Percentiles rank a stretch among this genome's conserved stretches.
Conservation (phyloP, 2,329 filamentous ascomycete genomes). For the Penicillium sp. region DNA sequence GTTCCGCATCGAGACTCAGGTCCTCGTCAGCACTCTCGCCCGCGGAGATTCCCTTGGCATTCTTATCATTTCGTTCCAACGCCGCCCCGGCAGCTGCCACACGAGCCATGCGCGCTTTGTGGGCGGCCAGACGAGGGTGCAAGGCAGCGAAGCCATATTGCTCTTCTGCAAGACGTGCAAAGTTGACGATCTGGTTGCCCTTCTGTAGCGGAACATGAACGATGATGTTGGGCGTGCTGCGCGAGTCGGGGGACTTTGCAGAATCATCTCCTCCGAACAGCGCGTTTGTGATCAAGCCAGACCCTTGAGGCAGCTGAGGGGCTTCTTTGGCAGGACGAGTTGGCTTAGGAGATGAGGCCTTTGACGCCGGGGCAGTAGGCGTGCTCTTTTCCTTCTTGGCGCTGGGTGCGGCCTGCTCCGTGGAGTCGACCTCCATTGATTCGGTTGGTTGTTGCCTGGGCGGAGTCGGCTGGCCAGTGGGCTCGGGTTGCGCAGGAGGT, state of each 20-base stretch:
- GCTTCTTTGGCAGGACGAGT: slow-evolving; percentile 46
- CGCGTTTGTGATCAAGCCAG: slow-evolving; percentile 55
- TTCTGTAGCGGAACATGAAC: slow-evolving; percentile 72
- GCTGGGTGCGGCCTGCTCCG: slow-evolving; percentile 24
- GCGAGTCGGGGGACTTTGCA: slow-evolving; percentile 37
- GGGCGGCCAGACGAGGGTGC: slow-evolving; percentile 80
- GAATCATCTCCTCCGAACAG: slow-evolving; percentile 45
- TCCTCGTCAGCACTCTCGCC: slow-evolving; percentile 72
- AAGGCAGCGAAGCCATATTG: slow-evolving; percentile 90
- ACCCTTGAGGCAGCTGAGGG: slow-evolving; percentile 52
- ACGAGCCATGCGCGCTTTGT: slow-evolving; percentile 74
- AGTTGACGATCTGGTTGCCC: slow-evolving; percentile 87
- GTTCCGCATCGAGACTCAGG: slow-evolving; percentile 83
- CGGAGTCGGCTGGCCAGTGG: slow-evolving; percentile 14
- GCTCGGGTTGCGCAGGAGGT: slow-evolving; percentile 10
- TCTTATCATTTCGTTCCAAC: slow-evolving; percentile 64
- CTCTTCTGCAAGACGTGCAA: slow-evolving; percentile 84
- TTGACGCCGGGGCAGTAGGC: slow-evolving; percentile 42
- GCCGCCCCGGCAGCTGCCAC: slow-evolving; percentile 83
- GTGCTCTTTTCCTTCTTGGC: slow-evolving; percentile 37
- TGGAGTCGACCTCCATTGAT: slow-evolving; percentile 31
- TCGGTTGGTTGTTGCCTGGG: slow-evolving; percentile 11
- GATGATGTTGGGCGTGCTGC: slow-evolving; percentile 64
- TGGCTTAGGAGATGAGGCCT: slow-evolving; percentile 49
- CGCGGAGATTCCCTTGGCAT: slow-evolving; percentile 54